A percentile compares a stretch with the other conserved stretches of the same genome.
Evolutionary conservation across 179 eudicot genomes (phyloP).

Genomic region (Camellia oleifera): DNA sequence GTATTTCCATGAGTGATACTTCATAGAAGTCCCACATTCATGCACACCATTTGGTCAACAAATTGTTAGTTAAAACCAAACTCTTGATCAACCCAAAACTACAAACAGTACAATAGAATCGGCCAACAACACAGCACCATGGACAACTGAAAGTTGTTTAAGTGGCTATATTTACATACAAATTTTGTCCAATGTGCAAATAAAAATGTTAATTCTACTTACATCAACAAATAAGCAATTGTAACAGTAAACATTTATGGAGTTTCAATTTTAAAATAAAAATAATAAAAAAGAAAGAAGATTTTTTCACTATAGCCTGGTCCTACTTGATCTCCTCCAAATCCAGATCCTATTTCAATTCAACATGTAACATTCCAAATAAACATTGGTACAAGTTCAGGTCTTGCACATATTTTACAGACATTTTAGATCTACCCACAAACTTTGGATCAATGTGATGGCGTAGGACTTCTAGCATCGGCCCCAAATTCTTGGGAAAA

Average conservation of each 20-base stretch:
- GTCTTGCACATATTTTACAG: slow-evolving; percentile 25
- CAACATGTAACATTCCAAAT: slow-evolving; percentile 30
- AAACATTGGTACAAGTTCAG: slow-evolving; percentile 15
- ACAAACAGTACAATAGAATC: neutral
- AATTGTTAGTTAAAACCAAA: neutral
- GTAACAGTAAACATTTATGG: neutral
- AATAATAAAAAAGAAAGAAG: too few species aligned
- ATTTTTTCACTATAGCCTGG: neutral
- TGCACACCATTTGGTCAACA: too few species aligned
- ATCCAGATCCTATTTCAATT: slow-evolving; percentile 15
- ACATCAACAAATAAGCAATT: too few species aligned
- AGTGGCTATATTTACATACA: neutral
- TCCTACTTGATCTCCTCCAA: neutral
- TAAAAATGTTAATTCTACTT: too few species aligned
- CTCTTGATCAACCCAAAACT: slow-evolving; percentile 1
- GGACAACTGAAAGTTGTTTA: too few species aligned
- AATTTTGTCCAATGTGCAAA: neutral
- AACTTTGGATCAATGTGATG: slow-evolving; percentile 19
- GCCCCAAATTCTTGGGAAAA: slow-evolving; percentile 10
- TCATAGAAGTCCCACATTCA: too few species aligned
- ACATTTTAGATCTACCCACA: slow-evolving; percentile 21
- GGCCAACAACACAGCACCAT: neutral
- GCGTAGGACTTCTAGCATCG: slow-evolving; percentile 6
- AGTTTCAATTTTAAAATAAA: slow-evolving; percentile 1
- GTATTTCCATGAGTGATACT: too few species aligned